These are phyloP conservation scores for Colletotrichum truncatum DNA, from an alignment of 2,329 filamentous ascomycete species.

Conservation along the genomic window DNA sequence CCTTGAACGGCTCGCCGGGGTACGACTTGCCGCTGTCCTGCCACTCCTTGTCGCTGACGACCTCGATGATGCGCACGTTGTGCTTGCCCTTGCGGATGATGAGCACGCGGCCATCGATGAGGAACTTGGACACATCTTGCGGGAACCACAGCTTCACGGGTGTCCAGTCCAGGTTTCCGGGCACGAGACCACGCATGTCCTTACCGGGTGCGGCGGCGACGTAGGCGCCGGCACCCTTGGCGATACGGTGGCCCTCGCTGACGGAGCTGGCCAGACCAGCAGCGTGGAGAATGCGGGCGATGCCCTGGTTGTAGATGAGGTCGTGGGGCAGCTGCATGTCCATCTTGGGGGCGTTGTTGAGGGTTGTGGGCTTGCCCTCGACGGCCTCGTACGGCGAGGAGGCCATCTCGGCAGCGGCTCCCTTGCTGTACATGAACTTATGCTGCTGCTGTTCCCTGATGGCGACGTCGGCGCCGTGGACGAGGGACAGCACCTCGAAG, in stretches of 20 bases:
- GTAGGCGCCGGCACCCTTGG: slow-evolving; percentile 65
- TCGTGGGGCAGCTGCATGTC: slow-evolving; percentile 68
- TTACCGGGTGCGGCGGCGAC: slow-evolving; percentile 62
- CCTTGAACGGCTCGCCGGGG: slow-evolving; percentile 61
- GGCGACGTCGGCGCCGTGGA: slow-evolving; percentile 77
- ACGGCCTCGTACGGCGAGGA: slow-evolving; percentile 31
- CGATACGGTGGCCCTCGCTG: slow-evolving; percentile 67
- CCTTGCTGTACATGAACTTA: slow-evolving; percentile 55
- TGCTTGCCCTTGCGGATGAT: slow-evolving; percentile 72
- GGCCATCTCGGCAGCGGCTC: slow-evolving; percentile 14
- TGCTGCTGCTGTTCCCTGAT: slow-evolving; percentile 67
- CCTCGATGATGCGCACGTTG: slow-evolving; percentile 68
- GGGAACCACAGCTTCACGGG: slow-evolving; percentile 68
- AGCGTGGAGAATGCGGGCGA: slow-evolving; percentile 67
- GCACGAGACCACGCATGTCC: slow-evolving; percentile 51
- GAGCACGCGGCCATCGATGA: slow-evolving; percentile 67
- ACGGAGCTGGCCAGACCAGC: slow-evolving; percentile 65
- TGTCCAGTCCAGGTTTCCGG: slow-evolving; percentile 66
- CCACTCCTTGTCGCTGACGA: slow-evolving; percentile 67
- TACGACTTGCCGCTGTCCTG: slow-evolving; percentile 57
- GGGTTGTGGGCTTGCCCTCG: slow-evolving; percentile 34
- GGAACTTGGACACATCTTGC: slow-evolving; percentile 65
- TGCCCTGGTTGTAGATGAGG: slow-evolving; percentile 62
- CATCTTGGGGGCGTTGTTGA: slow-evolving; percentile 58
- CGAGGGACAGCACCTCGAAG: slow-evolving; percentile 80